phyloP scores from a whole-genome alignment of 2,329 filamentous ascomycete species.

The Parafenestella ontariensis region DNA sequence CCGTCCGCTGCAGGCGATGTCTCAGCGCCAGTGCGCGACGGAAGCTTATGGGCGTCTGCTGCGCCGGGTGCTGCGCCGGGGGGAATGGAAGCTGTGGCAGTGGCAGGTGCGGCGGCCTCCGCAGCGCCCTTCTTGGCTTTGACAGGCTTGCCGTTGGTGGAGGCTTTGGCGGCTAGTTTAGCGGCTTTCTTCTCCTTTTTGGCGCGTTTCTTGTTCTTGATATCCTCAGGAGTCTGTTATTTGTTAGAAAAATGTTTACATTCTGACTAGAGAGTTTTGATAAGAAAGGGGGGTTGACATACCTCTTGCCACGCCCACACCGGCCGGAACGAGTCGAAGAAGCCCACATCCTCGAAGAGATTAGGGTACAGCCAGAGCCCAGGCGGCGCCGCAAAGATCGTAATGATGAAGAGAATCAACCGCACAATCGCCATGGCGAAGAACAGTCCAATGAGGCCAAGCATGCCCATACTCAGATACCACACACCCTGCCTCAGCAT shows the following conservation, averaged over 20 bases:
- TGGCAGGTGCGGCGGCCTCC: constrained; percentile 31
- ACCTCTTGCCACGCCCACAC: constrained; percentile 99
- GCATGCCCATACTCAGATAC: constrained; percentile 94
- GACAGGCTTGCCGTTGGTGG: constrained; percentile 35
- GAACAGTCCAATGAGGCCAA: constrained; percentile 89
- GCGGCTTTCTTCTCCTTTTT: constrained; percentile 49
- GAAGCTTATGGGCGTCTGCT: constrained; percentile 31
- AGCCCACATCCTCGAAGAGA: constrained; percentile 96
- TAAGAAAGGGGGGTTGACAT: constrained; percentile 6
- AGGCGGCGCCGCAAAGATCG: constrained; percentile 82
- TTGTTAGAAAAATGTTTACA: no score
- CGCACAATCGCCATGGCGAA: constrained; percentile 98
- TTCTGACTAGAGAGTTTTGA: no score
- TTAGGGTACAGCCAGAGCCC: constrained; percentile 99
- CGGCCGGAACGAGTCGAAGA: constrained; percentile 95
- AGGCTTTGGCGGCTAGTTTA: constrained; percentile 40
- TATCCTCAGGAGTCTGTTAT: constrained; percentile 49
- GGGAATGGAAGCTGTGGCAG: no score
- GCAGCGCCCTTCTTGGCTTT: constrained; percentile 46
- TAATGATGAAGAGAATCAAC: constrained; percentile 90
- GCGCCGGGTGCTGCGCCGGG: constrained; percentile 10
- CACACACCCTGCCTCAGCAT: constrained; percentile 91
- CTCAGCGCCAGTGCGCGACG: constrained; percentile 39
- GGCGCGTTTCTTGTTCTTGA: constrained; percentile 54
- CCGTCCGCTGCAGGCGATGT: constrained; percentile 23